phyloP scores from a whole-genome alignment of 129 eudicot species.

The Tagetes erecta region DNA sequence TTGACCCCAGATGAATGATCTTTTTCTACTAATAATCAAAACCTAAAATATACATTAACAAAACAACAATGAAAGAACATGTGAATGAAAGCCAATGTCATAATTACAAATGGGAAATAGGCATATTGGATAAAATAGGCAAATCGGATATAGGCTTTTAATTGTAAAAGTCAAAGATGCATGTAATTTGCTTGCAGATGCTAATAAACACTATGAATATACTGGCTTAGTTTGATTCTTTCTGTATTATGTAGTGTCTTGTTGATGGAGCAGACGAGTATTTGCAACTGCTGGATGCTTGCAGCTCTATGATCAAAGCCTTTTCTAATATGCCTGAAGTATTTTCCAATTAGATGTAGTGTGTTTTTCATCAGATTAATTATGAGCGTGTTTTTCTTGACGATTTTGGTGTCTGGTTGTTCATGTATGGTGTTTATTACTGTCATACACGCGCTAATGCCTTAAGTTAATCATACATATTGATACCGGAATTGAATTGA shows the following conservation, averaged over 20 bases:
- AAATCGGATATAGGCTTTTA: background rate
- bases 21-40: constrained; percentile 11
- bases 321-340: constrained; percentile 67
- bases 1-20: background rate
- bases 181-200: background rate
- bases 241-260: constrained; percentile 61
- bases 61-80: background rate
- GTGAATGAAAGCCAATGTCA: constrained; percentile 15
- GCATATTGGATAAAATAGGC: background rate
- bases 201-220: background rate
- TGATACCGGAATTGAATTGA: background rate
- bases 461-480: background rate
- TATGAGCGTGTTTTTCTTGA: background rate
- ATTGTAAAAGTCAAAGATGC: constrained; percentile 12
- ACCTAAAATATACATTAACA: constrained; percentile 5
- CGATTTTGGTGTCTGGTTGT: constrained; percentile 3
- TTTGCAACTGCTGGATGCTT: constrained; percentile 83
- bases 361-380: constrained; percentile 15
- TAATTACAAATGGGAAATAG: background rate
- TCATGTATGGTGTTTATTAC: background rate
- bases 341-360: constrained; percentile 45
- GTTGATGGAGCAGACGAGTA: constrained; percentile 97
- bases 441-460: background rate
- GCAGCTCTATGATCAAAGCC: constrained; percentile 78
- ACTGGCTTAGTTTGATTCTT: constrained; percentile 18